Evolutionary conservation across 225 moss, liverwort and hornwort genomes (phyloP), one percentile per base, ranked within the genome.

Genomic region (Physcomitrellopsis africana): DNA sequence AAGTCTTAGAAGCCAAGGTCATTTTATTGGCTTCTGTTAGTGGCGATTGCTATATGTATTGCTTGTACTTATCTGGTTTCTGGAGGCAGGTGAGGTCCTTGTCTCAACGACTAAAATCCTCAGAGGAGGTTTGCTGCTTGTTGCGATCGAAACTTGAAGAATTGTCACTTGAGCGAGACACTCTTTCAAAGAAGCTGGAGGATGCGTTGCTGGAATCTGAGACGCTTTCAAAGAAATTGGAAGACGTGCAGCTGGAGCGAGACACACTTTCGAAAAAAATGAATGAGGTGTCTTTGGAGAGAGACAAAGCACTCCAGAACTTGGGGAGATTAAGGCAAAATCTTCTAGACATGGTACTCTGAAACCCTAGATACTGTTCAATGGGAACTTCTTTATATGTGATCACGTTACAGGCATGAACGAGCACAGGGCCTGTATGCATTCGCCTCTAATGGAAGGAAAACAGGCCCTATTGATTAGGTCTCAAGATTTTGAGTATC

Each of bases 31-130:
- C 29, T 24, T 69, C 45, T 73, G 58, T 18, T 37, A 55, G 49
- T 54, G 27, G 12, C 18, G 8, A 41, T 51, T 55, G 65, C 29
- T 65, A 19, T 53, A 55, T 52, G 51, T 63, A 64, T 67, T 67
- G 43, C 44, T 63, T 58, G 23, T 59, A 41, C 59, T 79, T 11
- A 76, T 41, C 26, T 78, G 67, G 26, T 79, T 56, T 51, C 41
- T 52, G 24, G 11, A 71, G 58, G 57, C 92, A 96, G 96, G 81
- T 96, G 86, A 89, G 74, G 77, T 88, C 81, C 76, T 82, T 96
- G 76, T 81, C 82, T 63, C 83, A 89, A 78, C 80, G 77, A 42
- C 77, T 89, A 70, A 88, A 76, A 67, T 83, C 82, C 60, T 85
- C 87, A 67, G 92, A 94, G 77, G 90, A 90, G 68, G 79, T 76